Conservation (phyloP, 179 eudicot species). For the Vitellaria paradoxa region DNA sequence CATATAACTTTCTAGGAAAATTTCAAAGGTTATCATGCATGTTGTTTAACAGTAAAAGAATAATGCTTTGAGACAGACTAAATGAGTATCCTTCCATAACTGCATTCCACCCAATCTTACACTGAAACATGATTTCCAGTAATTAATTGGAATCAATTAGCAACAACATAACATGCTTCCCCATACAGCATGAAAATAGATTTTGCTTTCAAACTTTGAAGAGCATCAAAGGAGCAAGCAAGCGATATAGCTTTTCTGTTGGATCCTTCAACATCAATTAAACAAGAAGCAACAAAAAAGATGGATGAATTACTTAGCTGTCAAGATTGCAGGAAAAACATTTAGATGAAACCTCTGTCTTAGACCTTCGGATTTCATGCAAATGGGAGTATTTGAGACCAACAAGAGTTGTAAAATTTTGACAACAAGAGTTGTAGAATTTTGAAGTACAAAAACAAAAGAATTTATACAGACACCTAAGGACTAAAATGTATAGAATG, state of each 20-base stretch:
- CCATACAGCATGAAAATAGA: background rate
- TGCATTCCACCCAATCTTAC: background rate
- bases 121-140: background rate
- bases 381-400: background rate
- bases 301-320: too few relatives aligned
- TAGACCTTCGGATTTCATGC: background rate
- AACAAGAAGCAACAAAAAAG: too few relatives aligned
- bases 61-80: background rate
- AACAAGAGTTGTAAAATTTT: background rate
- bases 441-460: too few relatives aligned
- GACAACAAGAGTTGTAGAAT: too few relatives aligned
- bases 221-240: background rate
- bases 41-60: background rate
- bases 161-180: background rate
- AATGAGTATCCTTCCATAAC: background rate
- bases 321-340: background rate
- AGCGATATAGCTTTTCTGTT: too few relatives aligned
- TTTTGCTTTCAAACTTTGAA: background rate
- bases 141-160: background rate
- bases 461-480: too few relatives aligned
- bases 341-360: background rate
- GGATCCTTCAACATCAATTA: too few relatives aligned
- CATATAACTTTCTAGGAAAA: background rate
- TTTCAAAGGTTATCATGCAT: background rate
- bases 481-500: too few relatives aligned